Base-by-base conservation (phyloP, 192 early-diverging fungal species). In the Umbelopsis vinacea region DNA sequence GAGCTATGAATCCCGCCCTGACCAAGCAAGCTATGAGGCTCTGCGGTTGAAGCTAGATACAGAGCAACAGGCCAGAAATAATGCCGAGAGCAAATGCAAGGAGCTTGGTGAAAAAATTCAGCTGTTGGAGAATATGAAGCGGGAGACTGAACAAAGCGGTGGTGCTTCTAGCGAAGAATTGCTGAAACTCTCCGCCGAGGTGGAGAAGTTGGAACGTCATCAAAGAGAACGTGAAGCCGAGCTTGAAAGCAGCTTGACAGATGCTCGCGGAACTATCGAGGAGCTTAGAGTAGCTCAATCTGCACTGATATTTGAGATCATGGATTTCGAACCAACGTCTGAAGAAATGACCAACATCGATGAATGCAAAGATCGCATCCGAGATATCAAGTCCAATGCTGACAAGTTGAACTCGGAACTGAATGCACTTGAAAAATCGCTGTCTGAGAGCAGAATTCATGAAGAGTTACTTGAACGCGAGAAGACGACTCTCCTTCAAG, bases 301-400 rank as follows among this genome's bases (percentile, higher is more conserved):
- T 63, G 57, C 57, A 17, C 15, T 63, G 6, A 26, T 26, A 37
- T 14, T 63, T 14, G 57, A 63, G 33, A 29, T 63, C 26, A 37
- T 63, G 33, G 57, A 22, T 7, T 19, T 26, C 33, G 57, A 63
- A 29, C 8, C 8, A 17, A 37, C 35, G 11, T 37, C 57, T 46
- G 71, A 72, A 19, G 55, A 72, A 6, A 22, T 21, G 0, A 45
- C 60, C 1, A 54, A 60, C 57, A 21, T 55, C 2, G 57, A 63
- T 37, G 29, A 71, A 37, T 69, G 69, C 1, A 19, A 71, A 17
- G 52, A 71, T 43, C 33, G 38, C 22, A 63, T 71, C 23, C 50
- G 63, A 43, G 77, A 74, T 3, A 68, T 74, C 37, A 79, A 74
- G 33, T 46, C 52, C 8, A 54, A 60, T 21, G 72, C 48, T 10